These are phyloP conservation scores for Hemisphaericaspora nanyangensis DNA, from an alignment of 805 yeast genomes.

Conservation along the genomic window DNA sequence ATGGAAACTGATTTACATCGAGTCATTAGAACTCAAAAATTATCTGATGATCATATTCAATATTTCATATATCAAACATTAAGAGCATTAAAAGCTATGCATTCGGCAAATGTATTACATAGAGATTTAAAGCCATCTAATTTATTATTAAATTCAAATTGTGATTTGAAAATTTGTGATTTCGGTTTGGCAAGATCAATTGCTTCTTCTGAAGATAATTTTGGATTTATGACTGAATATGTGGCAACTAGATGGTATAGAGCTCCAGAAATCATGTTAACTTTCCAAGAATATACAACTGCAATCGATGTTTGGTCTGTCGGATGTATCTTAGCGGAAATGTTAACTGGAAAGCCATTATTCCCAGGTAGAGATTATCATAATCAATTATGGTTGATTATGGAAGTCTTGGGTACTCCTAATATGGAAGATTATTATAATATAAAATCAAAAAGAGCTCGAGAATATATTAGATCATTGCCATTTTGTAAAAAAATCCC, in stretches of 20 bases:
- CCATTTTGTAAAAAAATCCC: constrained; percentile 68
- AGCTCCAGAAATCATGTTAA: constrained; percentile 96
- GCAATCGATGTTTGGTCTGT: constrained; percentile 97
- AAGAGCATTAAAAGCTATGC: constrained; percentile 85
- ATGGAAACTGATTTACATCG: constrained; percentile 87
- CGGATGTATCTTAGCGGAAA: constrained; percentile 92
- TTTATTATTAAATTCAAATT: constrained; percentile 79
- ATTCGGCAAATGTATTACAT: constrained; percentile 91
- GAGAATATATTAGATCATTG: constrained; percentile 78
- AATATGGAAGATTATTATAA: constrained; percentile 69
- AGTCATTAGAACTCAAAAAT: constrained; percentile 74
- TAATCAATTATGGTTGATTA: constrained; percentile 80
- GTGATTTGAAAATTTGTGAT: constrained; percentile 92
- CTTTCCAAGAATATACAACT: constrained; percentile 87
- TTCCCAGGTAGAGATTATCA: constrained; percentile 95
- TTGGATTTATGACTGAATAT: constrained; percentile 90
- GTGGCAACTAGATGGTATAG: constrained; percentile 98
- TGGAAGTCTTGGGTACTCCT: constrained; percentile 87
- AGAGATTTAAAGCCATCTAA: constrained; percentile 91
- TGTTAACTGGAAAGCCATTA: constrained; percentile 79
- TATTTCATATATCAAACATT: constrained; percentile 89
- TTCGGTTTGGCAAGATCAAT: constrained; percentile 82
- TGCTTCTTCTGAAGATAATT: constrained; percentile 60
- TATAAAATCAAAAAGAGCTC: constrained; percentile 76
- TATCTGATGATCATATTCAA: constrained; percentile 91